phyloP scores from a whole-genome alignment of 306 rosid species.

The Urtica urens region DNA sequence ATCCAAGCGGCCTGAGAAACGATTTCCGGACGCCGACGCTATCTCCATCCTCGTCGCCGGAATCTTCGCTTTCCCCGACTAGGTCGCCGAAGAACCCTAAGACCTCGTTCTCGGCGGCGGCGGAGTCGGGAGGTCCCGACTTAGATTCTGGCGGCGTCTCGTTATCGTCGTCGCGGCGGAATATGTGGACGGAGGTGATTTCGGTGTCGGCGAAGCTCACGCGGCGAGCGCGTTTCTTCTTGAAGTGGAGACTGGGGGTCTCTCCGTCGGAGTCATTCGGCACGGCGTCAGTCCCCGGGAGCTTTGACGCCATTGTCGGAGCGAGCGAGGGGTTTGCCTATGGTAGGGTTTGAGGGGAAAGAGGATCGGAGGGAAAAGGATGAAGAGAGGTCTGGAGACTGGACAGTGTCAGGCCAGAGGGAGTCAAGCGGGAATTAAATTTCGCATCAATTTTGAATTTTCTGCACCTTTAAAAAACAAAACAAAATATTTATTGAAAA shows the following conservation, averaged over 20 bases:
- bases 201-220: conserved; percentile 95
- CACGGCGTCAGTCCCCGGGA: conserved; percentile 28
- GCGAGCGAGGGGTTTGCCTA: not conserved
- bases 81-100: conserved; percentile 50
- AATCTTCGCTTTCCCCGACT: conserved; percentile 45
- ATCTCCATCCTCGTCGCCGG: conserved; percentile 22
- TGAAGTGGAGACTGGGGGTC: conserved; percentile 24
- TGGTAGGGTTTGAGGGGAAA: conserved; percentile 16
- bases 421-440: not conserved
- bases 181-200: conserved; percentile 83
- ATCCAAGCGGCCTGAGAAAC: conserved; percentile 34
- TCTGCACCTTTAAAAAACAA: not conserved
- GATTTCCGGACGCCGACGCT: conserved; percentile 23
- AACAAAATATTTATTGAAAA: too few species aligned
- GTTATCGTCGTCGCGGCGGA: conserved; percentile 53
- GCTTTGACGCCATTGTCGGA: conserved; percentile 31
- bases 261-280: conserved; percentile 51
- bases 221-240: conserved; percentile 60
- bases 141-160: conserved; percentile 33
- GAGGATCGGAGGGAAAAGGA: not conserved
- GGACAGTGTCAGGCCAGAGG: not conserved
- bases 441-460: not conserved
- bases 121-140: conserved; percentile 23
- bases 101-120: conserved; percentile 11
- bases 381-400: not conserved